These are phyloP conservation scores for Lichtheimia ramosa DNA, from an alignment of 371 early-diverging fungal genomes.

Conservation along the genomic window DNA sequence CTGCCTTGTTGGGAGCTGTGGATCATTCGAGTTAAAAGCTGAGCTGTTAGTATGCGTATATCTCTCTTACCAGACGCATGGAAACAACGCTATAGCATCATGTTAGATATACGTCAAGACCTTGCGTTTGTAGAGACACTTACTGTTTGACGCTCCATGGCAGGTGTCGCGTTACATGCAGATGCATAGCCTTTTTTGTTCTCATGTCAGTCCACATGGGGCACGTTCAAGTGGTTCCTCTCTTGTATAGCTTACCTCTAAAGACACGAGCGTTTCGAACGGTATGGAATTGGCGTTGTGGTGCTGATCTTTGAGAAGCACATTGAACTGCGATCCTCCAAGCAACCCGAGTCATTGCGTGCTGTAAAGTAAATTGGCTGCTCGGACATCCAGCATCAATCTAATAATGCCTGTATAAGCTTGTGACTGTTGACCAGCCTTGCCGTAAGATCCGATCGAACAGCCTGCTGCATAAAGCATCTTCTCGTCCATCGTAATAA, in stretches of 20 bases:
- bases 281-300: background rate
- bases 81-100: slow-evolving; percentile 21
- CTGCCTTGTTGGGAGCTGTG: background rate
- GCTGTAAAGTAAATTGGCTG: too few species aligned
- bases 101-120: background rate
- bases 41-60: background rate
- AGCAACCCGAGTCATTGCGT: slow-evolving; percentile 1
- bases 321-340: background rate
- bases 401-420: too few species aligned
- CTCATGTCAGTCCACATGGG: background rate
- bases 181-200: slow-evolving; percentile 2
- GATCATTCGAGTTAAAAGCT: slow-evolving; percentile 7
- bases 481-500: too few species aligned
- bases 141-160: slow-evolving; percentile 16
- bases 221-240: background rate
- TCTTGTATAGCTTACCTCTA: background rate
- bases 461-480: too few species aligned
- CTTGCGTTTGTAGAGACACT: background rate
- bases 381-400: too few species aligned
- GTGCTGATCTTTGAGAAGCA: background rate
- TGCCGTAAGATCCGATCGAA: too few species aligned
- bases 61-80: slow-evolving; percentile 35
- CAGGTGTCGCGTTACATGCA: slow-evolving; percentile 15
- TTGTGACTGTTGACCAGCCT: too few species aligned
- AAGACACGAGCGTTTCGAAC: background rate